Evolutionary conservation across 2,329 filamentous ascomycete species (phyloP).

Genomic region (Diaporthe aspalathi): DNA sequence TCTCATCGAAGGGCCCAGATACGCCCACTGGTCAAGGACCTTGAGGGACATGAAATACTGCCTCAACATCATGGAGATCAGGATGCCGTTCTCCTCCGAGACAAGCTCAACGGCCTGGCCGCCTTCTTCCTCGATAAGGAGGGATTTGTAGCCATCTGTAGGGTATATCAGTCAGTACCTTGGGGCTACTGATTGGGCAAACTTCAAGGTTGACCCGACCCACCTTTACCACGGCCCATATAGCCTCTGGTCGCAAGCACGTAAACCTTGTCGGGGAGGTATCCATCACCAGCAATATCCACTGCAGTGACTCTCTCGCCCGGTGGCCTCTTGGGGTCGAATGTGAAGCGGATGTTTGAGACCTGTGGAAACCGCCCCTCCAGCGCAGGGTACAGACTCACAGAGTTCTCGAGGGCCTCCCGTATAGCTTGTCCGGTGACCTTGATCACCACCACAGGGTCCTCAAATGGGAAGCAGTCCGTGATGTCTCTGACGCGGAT

Average conservation of each 20-base stretch:
- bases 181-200: neutral
- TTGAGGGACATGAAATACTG: conserved; percentile 93
- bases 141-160: conserved; percentile 78
- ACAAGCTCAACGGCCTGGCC: conserved; percentile 82
- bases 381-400: conserved; percentile 82
- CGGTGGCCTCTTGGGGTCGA: conserved; percentile 70
- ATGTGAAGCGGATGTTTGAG: conserved; percentile 82
- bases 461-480: conserved; percentile 92
- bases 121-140: conserved; percentile 81
- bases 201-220: conserved; percentile 19
- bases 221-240: conserved; percentile 83
- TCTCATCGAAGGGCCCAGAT: conserved; percentile 72
- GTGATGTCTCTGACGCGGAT: conserved; percentile 84
- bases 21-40: conserved; percentile 82
- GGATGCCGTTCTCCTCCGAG: conserved; percentile 85
- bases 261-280: conserved; percentile 75
- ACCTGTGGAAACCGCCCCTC: conserved; percentile 82
- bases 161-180: neutral
- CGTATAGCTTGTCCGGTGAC: conserved; percentile 78
- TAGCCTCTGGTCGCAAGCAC: conserved; percentile 84
- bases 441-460: conserved; percentile 83
- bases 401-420: conserved; percentile 86
- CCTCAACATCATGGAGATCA: conserved; percentile 86
- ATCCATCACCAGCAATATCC: conserved; percentile 68
- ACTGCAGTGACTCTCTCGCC: conserved; percentile 73